Conservation (phyloP, 331 rosid species). For the Rhamnella rubrinervis region DNA sequence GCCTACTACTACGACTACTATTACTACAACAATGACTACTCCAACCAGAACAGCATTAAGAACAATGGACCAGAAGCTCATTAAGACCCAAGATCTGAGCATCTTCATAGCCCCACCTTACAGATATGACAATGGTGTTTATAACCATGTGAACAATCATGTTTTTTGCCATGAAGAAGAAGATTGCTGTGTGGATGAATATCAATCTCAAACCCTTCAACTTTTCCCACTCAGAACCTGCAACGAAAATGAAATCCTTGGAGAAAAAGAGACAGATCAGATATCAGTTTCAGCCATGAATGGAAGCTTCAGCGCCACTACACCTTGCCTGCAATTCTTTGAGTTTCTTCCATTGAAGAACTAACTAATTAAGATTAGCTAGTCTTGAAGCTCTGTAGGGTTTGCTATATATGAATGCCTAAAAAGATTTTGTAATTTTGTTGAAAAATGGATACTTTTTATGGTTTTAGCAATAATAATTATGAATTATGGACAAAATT, state of each 20-base stretch:
- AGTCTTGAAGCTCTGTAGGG: neutral
- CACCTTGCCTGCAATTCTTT: conserved; percentile 52
- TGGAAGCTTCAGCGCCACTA: conserved; percentile 14
- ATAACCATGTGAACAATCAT: conserved; percentile 15
- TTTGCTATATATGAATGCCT: conserved; percentile 24
- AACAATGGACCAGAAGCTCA: conserved; percentile 51
- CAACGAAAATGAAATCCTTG: conserved; percentile 18
- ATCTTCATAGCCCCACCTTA: conserved; percentile 45
- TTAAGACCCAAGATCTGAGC: conserved; percentile 49
- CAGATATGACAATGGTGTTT: conserved; percentile 19
- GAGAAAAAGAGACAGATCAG: conserved; percentile 28
- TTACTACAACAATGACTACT: conserved; percentile 17
- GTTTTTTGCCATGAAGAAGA: neutral
- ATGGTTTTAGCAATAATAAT: neutral
- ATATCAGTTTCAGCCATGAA: conserved; percentile 32
- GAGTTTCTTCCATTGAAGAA: conserved; percentile 95
- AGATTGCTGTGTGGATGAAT: conserved; percentile 28
- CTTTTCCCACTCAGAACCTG: conserved; percentile 72
- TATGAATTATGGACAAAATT: no score
- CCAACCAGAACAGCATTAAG: conserved; percentile 21
- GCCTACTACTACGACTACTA: conserved; percentile 15
- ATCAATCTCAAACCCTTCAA: conserved; percentile 68
- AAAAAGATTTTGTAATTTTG: conserved; percentile 28
- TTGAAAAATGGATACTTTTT: conserved; percentile 32
- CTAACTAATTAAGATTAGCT: conserved; percentile 12